Base-by-base conservation (phyloP, 495 filamentous ascomycete genomes). In the Penicillium mononematosum region DNA sequence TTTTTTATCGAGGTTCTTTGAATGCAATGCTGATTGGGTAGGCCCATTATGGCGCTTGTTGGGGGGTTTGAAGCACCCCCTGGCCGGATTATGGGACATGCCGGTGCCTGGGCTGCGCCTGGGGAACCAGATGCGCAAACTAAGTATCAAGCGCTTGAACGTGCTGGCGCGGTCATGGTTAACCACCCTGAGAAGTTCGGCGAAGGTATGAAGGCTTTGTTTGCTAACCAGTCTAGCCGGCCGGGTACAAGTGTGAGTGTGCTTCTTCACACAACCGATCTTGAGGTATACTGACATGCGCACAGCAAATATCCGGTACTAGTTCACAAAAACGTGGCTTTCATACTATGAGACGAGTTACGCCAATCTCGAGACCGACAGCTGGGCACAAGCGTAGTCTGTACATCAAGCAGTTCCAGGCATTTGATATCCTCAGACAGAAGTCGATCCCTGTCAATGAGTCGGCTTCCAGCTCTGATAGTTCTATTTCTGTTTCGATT, bases 81-180 rank as follows among this genome's bases (percentile, higher is more conserved):
- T 16, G 87, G 88, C 1, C 80, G 81, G n/a, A 80, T 91, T 34
- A 94, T 96, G 91, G 92, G 92, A 19, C 92, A 96, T 71, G 88
- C 90, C 14, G 92, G 92, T 16, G 92, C 92, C 32, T 89, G 90
- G 75, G 77, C 81, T 31, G 78, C 83, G 0, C 75, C 83, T 9
- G 86, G 86, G 16, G 89, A 95, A 58, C 84, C 85, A 8, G 78
- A 79, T 54, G 83, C 86, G 0, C 70, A 73, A 29, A 76, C 76
- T 14, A 95, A 95, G 71, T 85, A 89, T 53, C 77, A 79, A 22
- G 80, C 81, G 16, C 78, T 95, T n/a, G 73, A 87, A 64, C 74
- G 78, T 55, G 89, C 84, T 16, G 90, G 90, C 6, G 88, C 83
- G 0, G 83, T 83, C 1, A 86, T 95, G 70, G 87, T 92, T 9